Conservation (phyloP, 345 rosid species). For the Anacardium occidentale region DNA sequence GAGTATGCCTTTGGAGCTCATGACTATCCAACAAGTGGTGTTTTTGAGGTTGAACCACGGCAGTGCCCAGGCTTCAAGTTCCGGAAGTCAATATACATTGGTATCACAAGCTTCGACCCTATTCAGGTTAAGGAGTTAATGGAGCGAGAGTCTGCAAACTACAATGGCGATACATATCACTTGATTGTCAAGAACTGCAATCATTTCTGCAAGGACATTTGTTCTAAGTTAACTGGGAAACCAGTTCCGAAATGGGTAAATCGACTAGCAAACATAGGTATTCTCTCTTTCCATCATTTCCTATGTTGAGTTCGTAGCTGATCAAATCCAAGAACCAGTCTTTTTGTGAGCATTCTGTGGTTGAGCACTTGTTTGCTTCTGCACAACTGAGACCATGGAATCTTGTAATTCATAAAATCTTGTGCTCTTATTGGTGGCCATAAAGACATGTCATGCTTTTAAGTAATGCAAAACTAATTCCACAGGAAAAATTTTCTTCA, state of each 20-base stretch:
- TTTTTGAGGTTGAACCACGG: slow-evolving; percentile 91
- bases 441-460: neutral
- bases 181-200: slow-evolving; percentile 91
- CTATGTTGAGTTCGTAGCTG: neutral
- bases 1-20: slow-evolving; percentile 99
- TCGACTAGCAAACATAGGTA: slow-evolving; percentile 89
- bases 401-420: no score
- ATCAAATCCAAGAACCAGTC: neutral
- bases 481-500: no score
- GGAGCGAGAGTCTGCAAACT: slow-evolving; percentile 70
- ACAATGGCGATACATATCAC: slow-evolving; percentile 84
- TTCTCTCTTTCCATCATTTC: neutral
- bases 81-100: slow-evolving; percentile 81
- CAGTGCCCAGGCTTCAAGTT: slow-evolving; percentile 95
- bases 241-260: slow-evolving; percentile 90
- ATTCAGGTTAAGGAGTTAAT: slow-evolving; percentile 81
- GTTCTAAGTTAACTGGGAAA: slow-evolving; percentile 72
- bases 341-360: neutral
- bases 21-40: slow-evolving; percentile 80
- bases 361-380: neutral
- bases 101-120: slow-evolving; percentile 82
- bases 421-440: neutral
- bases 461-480: no score
- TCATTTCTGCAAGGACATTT: slow-evolving; percentile 82
- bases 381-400: no score